Conservation (phyloP, 2,329 filamentous ascomycete genomes). For the Colletotrichum graminicola region DNA sequence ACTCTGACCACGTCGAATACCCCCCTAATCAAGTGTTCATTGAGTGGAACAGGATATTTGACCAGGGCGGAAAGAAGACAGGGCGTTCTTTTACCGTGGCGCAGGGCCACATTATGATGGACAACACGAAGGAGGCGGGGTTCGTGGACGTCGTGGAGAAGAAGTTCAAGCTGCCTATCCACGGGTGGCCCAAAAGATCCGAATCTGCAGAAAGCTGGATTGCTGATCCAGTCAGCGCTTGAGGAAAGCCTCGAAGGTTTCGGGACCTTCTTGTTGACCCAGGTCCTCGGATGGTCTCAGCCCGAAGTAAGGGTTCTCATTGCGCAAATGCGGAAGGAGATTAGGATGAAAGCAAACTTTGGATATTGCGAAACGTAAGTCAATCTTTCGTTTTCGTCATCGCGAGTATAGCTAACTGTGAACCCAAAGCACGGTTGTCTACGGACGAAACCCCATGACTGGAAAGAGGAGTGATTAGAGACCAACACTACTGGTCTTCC, state of each 20-base stretch:
- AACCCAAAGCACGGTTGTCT: background rate
- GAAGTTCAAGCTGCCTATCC: conserved; percentile 43
- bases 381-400: too few species aligned
- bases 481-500: background rate
- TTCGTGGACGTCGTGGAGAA: conserved; percentile 44
- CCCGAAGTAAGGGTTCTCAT: conserved; percentile 45
- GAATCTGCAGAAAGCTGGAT: conserved; percentile 34
- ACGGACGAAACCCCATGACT: background rate
- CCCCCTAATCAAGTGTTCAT: conserved; percentile 46
- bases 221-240: conserved; percentile 45
- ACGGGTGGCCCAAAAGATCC: conserved; percentile 42
- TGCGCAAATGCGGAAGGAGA: conserved; percentile 44
- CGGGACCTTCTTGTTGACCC: conserved; percentile 46
- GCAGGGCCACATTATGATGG: conserved; percentile 43
- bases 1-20: conserved; percentile 46
- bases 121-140: conserved; percentile 45
- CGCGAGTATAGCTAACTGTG: background rate
- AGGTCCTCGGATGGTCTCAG: conserved; percentile 48
- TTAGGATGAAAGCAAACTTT: conserved; percentile 30
- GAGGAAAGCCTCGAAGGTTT: conserved; percentile 48
- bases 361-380: conserved; percentile 33
- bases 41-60: conserved; percentile 46
- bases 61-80: conserved; percentile 45
- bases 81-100: conserved; percentile 45
- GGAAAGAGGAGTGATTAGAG: too few species aligned